Base-by-base conservation (phyloP, 2,329 filamentous ascomycete genomes). In the Claviceps sp. region DNA sequence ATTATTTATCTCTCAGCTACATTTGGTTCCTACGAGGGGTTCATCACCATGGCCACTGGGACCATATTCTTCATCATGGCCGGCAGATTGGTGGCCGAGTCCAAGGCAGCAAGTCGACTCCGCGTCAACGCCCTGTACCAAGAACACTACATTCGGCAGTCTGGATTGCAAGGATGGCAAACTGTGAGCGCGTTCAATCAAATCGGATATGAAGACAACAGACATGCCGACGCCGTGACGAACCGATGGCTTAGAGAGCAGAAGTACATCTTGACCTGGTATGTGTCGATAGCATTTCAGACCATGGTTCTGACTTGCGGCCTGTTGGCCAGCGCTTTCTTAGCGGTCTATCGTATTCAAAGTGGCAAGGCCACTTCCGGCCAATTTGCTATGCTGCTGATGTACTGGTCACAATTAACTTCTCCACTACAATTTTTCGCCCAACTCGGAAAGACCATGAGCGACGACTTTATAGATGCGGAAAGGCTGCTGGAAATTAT, bases 381-480 rank as follows among this genome's bases (percentile, higher is more conserved):
- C 52, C 75, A 84, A 56, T 87, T 89, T 58, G 80, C 85, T 52
- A 79, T 82, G 67, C 71, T 89, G 16, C 68, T 88, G 54, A 84
- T 82, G 50, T 89, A 88, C 64, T 87, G 87, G 83, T 76, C 77
- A 18, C 84, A 88, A 60, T 72, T 89, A 40, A 84, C 84, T 45
- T 76, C 78, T 2, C 85, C 85, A 2, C 72, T 89, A 50, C 82
- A 82, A 57, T 87, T 85, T 65, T 87, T 89, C 61, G 75, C 77
- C 6, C 68, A 69, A 18, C 65, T 81, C 30, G 77, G 78, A 6
- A 78, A 76, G 59, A 74, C 66, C 48, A 72, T 82, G 55, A 77
- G 76, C 52, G 71, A 73, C 55, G 73, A 79, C 52, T 69, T 82
- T 38, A 76, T 81, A 45, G 72, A 79, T 52, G 77, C 78, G 5